A percentile compares a stretch with the other conserved stretches of the same genome.
These are phyloP conservation scores for Ceratobasidium papillatum DNA, from an alignment of 1,284 basidiomycete genomes.

Conservation along the genomic window DNA sequence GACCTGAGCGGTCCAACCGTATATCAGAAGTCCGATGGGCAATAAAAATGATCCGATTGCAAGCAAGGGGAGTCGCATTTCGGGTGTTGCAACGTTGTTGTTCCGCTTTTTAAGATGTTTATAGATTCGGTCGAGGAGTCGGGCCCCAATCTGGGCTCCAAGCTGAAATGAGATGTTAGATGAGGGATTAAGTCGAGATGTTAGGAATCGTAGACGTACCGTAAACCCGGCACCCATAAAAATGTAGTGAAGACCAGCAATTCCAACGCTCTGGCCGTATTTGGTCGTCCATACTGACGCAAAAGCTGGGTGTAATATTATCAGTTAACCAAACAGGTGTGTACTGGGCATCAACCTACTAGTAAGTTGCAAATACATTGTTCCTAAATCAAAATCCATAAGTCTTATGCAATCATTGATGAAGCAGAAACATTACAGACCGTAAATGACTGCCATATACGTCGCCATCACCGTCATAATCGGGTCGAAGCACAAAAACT, in stretches of 20 bases:
- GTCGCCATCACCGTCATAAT: conserved; percentile 49
- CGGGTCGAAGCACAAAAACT: conserved; percentile 52
- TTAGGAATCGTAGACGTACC: neutral
- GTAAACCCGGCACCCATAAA: conserved; percentile 48
- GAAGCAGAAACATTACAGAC: conserved; percentile 5
- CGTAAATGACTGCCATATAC: conserved; percentile 50
- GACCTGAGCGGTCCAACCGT: conserved; percentile 43
- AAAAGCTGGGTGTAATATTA: conserved; percentile 44
- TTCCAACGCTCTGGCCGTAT: conserved; percentile 51
- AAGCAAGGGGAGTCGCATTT: conserved; percentile 46
- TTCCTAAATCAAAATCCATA: neutral
- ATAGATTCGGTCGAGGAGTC: conserved; percentile 52
- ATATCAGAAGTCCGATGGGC: conserved; percentile 39
- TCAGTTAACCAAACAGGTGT: neutral
- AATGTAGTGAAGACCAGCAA: conserved; percentile 54
- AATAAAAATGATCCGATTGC: conserved; percentile 31
- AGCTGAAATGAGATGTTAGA: conserved; percentile 10
- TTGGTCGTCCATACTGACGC: conserved; percentile 48
- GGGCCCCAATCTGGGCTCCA: conserved; percentile 51
- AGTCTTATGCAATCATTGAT: too few species aligned
- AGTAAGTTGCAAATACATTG: conserved; percentile 42
- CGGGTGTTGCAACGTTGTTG: conserved; percentile 50
- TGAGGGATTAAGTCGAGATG: neutral
- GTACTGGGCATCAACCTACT: conserved; percentile 9
- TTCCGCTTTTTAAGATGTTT: conserved; percentile 49